Conservation (phyloP, 2,329 filamentous ascomycete species). For the Colletotrichum karsti region DNA sequence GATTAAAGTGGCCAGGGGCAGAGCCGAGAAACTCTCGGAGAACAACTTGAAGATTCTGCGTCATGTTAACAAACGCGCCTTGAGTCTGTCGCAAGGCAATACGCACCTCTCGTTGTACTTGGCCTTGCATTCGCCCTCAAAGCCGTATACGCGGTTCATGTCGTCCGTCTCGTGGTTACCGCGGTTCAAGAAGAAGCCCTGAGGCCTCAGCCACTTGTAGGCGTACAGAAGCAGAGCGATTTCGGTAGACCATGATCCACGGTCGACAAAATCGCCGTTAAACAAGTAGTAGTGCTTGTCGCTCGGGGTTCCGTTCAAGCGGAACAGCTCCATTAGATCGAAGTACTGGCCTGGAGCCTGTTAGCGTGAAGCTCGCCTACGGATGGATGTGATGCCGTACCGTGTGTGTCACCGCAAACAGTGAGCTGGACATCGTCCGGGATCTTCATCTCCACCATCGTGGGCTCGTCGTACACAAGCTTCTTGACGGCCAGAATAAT, state of each 20-base stretch:
- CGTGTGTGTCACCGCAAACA: slow-evolving; percentile 97
- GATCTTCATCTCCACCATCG: slow-evolving; percentile 94
- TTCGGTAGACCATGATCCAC: slow-evolving; percentile 98
- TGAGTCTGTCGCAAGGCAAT: neutral
- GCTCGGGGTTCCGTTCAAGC: slow-evolving; percentile 83
- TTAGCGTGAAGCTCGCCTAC: slow-evolving; percentile 31
- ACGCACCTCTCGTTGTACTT: slow-evolving; percentile 88
- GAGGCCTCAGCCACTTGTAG: slow-evolving; percentile 94
- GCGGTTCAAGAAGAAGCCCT: slow-evolving; percentile 92
- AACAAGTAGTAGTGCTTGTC: slow-evolving; percentile 95
- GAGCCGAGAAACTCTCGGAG: slow-evolving; percentile 95
- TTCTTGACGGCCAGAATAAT: slow-evolving; percentile 92
- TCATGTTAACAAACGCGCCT: slow-evolving; percentile 25
- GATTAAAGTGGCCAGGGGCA: slow-evolving; percentile 91
- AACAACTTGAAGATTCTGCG: slow-evolving; percentile 90
- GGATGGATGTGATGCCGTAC: slow-evolving; percentile 52
- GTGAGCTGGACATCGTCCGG: slow-evolving; percentile 82
- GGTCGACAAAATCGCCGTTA: slow-evolving; percentile 98
- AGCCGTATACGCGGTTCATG: slow-evolving; percentile 99
- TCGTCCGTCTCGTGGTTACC: slow-evolving; percentile 99
- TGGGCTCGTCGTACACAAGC: slow-evolving; percentile 89
- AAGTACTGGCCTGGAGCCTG: slow-evolving; percentile 83
- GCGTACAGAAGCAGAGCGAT: slow-evolving; percentile 93
- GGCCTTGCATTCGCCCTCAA: slow-evolving; percentile 97
- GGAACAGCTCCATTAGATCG: slow-evolving; percentile 95